Percentiles rank a stretch among this genome's conserved stretches.
Evolutionary conservation across 2,329 filamentous ascomycete species (phyloP).

Genomic region (Colletotrichum costaricense): DNA sequence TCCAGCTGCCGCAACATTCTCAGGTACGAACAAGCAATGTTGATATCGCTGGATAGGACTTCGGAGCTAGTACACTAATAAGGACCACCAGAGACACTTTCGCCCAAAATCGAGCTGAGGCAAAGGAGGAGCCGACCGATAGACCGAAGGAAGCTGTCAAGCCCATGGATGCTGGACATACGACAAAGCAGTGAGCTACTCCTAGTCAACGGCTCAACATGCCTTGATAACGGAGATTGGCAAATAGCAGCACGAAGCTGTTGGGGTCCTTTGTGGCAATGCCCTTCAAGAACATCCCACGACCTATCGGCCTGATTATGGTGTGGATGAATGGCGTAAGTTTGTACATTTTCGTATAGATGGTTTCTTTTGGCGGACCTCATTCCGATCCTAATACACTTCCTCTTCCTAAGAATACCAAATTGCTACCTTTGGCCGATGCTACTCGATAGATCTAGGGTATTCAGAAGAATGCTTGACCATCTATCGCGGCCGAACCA

Average conservation of each 20-base stretch:
- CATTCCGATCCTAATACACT: constrained; percentile 1
- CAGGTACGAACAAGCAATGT: background rate
- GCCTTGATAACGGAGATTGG: background rate
- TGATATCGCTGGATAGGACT: too few species aligned
- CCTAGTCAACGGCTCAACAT: background rate
- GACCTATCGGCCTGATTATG: background rate
- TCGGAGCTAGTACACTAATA: background rate
- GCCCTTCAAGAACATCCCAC: background rate
- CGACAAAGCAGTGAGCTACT: background rate
- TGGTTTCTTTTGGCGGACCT: background rate
- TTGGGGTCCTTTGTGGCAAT: background rate
- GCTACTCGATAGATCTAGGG: background rate
- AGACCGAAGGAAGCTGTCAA: background rate
- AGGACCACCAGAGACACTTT: background rate
- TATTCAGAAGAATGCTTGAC: background rate
- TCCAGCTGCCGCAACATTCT: background rate
- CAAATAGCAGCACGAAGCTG: background rate
- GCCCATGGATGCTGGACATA: too few species aligned
- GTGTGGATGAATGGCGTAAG: background rate
- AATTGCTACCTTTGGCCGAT: background rate
- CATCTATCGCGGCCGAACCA: background rate
- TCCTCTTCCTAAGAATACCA: background rate
- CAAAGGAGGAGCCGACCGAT: background rate
- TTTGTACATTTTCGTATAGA: background rate
- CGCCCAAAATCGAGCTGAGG: background rate